Conservation (phyloP, 2,329 filamentous ascomycete species). For the Didymella arachidicola region DNA sequence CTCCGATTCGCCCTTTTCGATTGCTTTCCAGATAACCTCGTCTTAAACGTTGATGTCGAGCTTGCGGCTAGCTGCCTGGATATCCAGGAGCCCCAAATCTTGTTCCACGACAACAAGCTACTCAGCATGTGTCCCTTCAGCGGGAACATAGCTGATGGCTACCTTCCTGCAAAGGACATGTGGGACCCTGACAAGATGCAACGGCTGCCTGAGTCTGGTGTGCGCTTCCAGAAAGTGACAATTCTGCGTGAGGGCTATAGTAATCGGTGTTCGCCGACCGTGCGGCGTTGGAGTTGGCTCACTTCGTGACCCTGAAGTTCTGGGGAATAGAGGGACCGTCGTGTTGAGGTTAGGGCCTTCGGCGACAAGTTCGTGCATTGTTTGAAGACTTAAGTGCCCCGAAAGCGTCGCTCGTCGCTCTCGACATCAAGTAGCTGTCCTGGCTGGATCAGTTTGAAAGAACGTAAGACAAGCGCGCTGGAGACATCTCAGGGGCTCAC, state of each 20-base stretch:
- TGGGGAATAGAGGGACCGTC: neutral
- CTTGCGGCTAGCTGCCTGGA: neutral
- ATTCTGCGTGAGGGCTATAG: neutral
- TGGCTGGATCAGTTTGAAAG: too few species aligned
- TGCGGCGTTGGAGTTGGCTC: neutral
- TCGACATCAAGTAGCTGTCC: too few species aligned
- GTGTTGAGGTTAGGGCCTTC: neutral
- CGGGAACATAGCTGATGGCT: too few species aligned
- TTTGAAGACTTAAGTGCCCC: neutral
- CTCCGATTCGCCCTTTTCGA: neutral
- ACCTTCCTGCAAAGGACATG: neutral
- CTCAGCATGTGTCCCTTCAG: neutral
- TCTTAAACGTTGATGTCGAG: neutral
- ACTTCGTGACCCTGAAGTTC: neutral
- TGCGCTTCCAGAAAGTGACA: neutral
- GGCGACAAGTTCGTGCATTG: neutral
- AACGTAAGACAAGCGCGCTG: too few species aligned
- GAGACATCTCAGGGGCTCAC: too few species aligned
- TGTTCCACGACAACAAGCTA: neutral
- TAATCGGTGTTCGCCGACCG: neutral
- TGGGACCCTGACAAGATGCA: neutral
- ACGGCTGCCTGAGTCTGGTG: neutral
- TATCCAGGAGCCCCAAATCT: neutral
- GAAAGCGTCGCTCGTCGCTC: neutral
- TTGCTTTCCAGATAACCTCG: neutral